Percentiles rank a stretch among this genome's conserved stretches.
These are phyloP conservation scores for Camelina laxa DNA, from an alignment of 345 rosid genomes.

Conservation along the genomic window DNA sequence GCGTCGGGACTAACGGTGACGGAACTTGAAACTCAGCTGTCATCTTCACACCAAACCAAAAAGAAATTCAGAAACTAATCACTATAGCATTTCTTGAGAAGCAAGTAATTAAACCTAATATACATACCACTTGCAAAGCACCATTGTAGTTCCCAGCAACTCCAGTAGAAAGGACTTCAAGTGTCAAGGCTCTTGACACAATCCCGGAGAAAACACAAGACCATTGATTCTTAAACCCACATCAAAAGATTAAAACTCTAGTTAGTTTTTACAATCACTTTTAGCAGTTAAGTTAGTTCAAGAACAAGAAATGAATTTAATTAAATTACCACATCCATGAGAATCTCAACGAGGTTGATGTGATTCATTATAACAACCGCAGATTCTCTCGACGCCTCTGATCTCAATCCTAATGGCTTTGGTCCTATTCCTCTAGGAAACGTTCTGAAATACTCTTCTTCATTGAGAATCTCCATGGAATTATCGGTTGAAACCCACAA, in stretches of 20 bases:
- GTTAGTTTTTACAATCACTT: background rate
- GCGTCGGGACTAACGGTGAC: slow-evolving; percentile 83
- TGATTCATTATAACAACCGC: slow-evolving; percentile 89
- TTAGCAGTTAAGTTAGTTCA: background rate
- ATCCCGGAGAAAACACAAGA: slow-evolving; percentile 85
- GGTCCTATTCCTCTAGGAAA: slow-evolving; percentile 93
- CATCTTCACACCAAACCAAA: slow-evolving; percentile 56
- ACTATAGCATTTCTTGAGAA: slow-evolving; percentile 24
- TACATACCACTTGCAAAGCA: slow-evolving; percentile 92
- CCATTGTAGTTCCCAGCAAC: slow-evolving; percentile 99
- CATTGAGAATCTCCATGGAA: slow-evolving; percentile 60
- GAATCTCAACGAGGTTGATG: slow-evolving; percentile 85
- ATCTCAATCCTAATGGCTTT: slow-evolving; percentile 69
- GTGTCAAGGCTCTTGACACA: slow-evolving; percentile 87
- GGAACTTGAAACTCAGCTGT: slow-evolving; percentile 96
- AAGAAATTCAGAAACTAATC: background rate
- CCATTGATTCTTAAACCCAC: slow-evolving; percentile 76
- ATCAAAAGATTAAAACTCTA: background rate
- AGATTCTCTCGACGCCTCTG: slow-evolving; percentile 90
- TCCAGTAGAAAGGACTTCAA: slow-evolving; percentile 93
- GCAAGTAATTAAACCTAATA: slow-evolving; percentile 18
- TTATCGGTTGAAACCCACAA: slow-evolving; percentile 70
- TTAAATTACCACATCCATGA: slow-evolving; percentile 85
- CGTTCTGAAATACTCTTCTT: slow-evolving; percentile 80
- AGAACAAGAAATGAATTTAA: background rate